Percentiles rank a stretch among this genome's conserved stretches.
Conservation (phyloP, 2,329 filamentous ascomycete species). For the Conoideocrella luteorostrata region DNA sequence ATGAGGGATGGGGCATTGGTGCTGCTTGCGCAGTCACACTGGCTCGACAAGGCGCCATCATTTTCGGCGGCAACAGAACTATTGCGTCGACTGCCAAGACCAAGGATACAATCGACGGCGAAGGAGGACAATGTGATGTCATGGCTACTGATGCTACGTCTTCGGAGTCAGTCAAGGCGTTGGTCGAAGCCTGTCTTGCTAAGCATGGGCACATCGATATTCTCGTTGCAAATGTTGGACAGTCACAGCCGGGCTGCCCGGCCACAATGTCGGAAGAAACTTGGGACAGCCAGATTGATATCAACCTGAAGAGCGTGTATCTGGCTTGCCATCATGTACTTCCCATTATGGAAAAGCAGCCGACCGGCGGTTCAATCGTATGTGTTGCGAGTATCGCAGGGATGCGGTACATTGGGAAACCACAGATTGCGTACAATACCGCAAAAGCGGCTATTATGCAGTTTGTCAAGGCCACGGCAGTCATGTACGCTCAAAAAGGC, state of each 20-base stretch:
- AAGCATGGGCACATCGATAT: slow-evolving; percentile 53
- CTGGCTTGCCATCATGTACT: slow-evolving; percentile 45
- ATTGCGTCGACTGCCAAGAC: slow-evolving; percentile 33
- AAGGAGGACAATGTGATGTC: slow-evolving; percentile 29
- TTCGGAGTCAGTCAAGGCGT: slow-evolving; percentile 16
- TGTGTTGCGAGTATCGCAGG: slow-evolving; percentile 47
- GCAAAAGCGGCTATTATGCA: slow-evolving; percentile 46
- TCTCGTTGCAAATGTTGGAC: slow-evolving; percentile 55
- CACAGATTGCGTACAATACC: slow-evolving; percentile 47
- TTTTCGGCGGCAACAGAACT: slow-evolving; percentile 46
- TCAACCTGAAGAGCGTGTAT: slow-evolving; percentile 52
- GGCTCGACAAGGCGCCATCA: slow-evolving; percentile 35
- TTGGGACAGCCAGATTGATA: slow-evolving; percentile 47
- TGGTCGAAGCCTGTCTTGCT: slow-evolving; percentile 45
- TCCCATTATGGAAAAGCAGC: slow-evolving; percentile 47
- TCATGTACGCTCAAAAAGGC: slow-evolving; percentile 41
- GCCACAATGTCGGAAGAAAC: slow-evolving; percentile 30
- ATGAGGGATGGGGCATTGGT: slow-evolving; percentile 44
- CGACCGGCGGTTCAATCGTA: slow-evolving; percentile 32
- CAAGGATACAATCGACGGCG: slow-evolving; percentile 28
- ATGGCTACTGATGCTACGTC: slow-evolving; percentile 46
- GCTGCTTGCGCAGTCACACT: slow-evolving; percentile 37
- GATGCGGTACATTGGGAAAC: slow-evolving; percentile 40
- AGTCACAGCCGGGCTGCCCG: slow-evolving; percentile 45
- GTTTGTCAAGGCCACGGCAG: slow-evolving; percentile 41